Base-by-base conservation (phyloP, 2,329 filamentous ascomycete genomes). In the Diaporthe eres region DNA sequence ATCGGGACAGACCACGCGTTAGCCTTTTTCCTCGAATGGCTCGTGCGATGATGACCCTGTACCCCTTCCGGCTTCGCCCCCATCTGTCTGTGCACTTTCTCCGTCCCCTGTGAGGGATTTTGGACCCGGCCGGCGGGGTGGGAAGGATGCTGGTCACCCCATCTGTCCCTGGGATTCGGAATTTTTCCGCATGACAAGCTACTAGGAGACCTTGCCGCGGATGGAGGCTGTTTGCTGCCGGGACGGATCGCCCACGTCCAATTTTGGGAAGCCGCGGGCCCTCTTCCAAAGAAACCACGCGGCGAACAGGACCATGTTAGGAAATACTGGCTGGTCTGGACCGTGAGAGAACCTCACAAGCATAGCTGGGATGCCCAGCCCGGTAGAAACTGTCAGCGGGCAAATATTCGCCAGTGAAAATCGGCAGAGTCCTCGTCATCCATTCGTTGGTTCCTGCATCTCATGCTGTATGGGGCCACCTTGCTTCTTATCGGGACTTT, bases 161-260 rank as follows among this genome's bases (percentile, higher is more conserved):
- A 39, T 39, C 17, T 65, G 61, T 13, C 10, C 31, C 39, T 67
- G 9, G 31, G 7, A 12, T 17, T 68, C 65, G 65, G 65, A 55
- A 70, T 42, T 22, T 70, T 70, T 70, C 65, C 49, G 65, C 65
- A 55, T 28, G 34, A 42, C 13, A 39, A 42, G 65, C 47, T 70
- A 5, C 65, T 55, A 42, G 49, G 7, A 28, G 15, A 42, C 22
- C 42, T 39, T 68, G 31, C n/a, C 47, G 47, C 22, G 49, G n/a
- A 22, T 22, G 34, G 25, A 25, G n/a, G 15, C 15, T 47, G 39
- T 31, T 7, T 68, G 19, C 49, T 70, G 13, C 49, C 65, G 65
- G 49, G 34, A 70, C 65, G 49, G 65, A 55, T 70, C 34, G 34
- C 31, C n/a, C 47, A 53, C 17, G 49, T 70, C 65, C 49, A 19